A percentile compares a stretch with the other conserved stretches of the same genome.
Evolutionary conservation across 179 eudicot species (phyloP).

Genomic region (Drosera spatulata): DNA sequence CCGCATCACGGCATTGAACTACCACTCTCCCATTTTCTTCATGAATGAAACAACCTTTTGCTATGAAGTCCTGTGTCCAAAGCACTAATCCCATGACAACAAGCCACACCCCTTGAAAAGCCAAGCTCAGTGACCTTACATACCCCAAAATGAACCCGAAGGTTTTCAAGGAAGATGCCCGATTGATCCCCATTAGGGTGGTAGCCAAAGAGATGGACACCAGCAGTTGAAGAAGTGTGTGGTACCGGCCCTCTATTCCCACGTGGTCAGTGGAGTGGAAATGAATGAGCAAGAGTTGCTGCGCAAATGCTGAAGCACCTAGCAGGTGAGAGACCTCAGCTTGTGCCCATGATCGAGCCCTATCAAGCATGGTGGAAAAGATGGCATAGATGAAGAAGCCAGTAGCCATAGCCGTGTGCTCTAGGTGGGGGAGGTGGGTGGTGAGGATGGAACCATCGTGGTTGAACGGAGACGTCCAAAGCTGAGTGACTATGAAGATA

Average conservation of each 20-base stretch:
- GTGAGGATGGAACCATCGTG: too few species aligned
- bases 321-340: constrained; percentile 15
- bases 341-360: constrained; percentile 24
- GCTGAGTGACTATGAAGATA: too few species aligned
- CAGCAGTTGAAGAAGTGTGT: constrained; percentile 45
- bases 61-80: constrained; percentile 19
- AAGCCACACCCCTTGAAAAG: constrained; percentile 52
- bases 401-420: too few species aligned
- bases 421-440: too few species aligned
- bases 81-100: constrained; percentile 41
- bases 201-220: constrained; percentile 31
- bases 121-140: constrained; percentile 24
- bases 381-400: constrained; percentile 12
- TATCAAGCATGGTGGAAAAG: constrained; percentile 28
- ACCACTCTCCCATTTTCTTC: not conserved
- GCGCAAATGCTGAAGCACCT: constrained; percentile 21
- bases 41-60: constrained; percentile 7
- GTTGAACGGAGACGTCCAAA: too few species aligned
- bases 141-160: constrained; percentile 22
- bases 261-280: constrained; percentile 55
- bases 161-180: constrained; percentile 2
- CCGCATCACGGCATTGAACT: not conserved
- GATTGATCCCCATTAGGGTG: constrained; percentile 15
- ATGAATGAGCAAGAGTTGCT: constrained; percentile 46
- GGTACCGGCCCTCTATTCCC: constrained; percentile 63